A percentile compares a stretch with the other conserved stretches of the same genome.
Evolutionary conservation across 2,329 filamentous ascomycete genomes (phyloP).

Genomic region (Colletotrichum neosansevieriae): DNA sequence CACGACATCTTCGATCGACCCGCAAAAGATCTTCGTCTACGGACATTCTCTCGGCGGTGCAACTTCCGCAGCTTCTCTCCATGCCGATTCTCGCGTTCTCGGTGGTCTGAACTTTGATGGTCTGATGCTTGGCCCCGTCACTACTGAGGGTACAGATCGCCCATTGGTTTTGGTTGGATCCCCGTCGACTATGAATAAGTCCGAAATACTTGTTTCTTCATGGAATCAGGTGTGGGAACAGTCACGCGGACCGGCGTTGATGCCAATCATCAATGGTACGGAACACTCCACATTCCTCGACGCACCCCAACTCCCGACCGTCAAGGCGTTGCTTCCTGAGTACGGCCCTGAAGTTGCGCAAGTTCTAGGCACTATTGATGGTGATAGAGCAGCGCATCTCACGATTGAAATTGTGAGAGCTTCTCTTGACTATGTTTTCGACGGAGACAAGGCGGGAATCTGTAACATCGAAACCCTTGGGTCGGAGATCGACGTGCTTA

Average conservation of each 20-base stretch:
- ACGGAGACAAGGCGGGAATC: neutral
- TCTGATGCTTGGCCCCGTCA: constrained; percentile 46
- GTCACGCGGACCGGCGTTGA: constrained; percentile 44
- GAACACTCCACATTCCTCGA: constrained; percentile 50
- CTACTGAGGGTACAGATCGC: constrained; percentile 44
- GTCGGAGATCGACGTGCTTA: constrained; percentile 4
- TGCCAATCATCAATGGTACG: constrained; percentile 44
- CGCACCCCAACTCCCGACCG: constrained; percentile 9
- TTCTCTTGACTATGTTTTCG: neutral
- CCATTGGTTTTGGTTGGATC: constrained; percentile 50
- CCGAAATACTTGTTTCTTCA: constrained; percentile 42
- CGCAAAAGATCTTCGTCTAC: constrained; percentile 47
- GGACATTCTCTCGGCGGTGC: constrained; percentile 56
- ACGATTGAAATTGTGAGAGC: neutral
- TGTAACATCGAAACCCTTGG: constrained; percentile 5
- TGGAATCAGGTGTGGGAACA: constrained; percentile 49
- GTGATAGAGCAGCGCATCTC: neutral
- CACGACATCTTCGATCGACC: constrained; percentile 1
- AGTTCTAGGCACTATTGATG: constrained; percentile 13
- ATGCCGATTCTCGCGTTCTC: constrained; percentile 48
- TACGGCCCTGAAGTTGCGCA: neutral
- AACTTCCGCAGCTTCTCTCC: constrained; percentile 48
- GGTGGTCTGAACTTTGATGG: constrained; percentile 58
- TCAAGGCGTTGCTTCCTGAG: neutral
- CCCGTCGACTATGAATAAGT: constrained; percentile 41